Evolutionary conservation across 495 filamentous ascomycete species (phyloP).

Genomic region (Aspergillus taichungensis): DNA sequence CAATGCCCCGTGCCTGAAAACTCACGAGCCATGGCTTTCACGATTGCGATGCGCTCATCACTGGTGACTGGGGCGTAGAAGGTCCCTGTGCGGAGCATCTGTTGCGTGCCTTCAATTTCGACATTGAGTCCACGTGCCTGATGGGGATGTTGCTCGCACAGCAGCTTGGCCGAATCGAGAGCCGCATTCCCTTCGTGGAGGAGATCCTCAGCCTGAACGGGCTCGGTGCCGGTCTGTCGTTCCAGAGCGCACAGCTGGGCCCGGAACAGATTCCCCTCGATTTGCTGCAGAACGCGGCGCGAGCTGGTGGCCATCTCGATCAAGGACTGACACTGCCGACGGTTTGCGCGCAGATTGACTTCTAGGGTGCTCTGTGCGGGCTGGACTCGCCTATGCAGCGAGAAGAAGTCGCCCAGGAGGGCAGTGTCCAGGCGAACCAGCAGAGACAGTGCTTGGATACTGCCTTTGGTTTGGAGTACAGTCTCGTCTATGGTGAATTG

Average conservation of each 20-base stretch:
- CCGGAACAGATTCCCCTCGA: slow-evolving; percentile 25
- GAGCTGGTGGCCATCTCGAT: slow-evolving; percentile 5
- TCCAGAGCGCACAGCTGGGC: slow-evolving; percentile 32
- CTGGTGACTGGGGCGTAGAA: slow-evolving; percentile 40
- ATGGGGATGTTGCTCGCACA: slow-evolving; percentile 16
- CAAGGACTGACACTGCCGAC: slow-evolving; percentile 3
- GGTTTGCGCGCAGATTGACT: slow-evolving; percentile 29
- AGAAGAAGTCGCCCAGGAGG: slow-evolving; percentile 49
- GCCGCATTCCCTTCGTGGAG: slow-evolving; percentile 5
- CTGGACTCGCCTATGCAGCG: slow-evolving; percentile 7
- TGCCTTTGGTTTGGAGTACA: slow-evolving; percentile 39
- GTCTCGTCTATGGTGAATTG: slow-evolving; percentile 39
- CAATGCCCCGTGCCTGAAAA: slow-evolving; percentile 54
- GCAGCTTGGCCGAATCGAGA: slow-evolving; percentile 13
- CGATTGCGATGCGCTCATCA: slow-evolving; percentile 37
- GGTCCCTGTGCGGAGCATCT: slow-evolving; percentile 23
- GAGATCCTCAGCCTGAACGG: not conserved
- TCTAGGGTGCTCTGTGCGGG: not conserved
- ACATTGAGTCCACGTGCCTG: slow-evolving; percentile 20
- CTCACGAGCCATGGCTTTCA: slow-evolving; percentile 41
- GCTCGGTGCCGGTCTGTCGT: slow-evolving; percentile 3
- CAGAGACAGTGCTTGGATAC: slow-evolving; percentile 42
- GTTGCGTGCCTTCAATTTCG: slow-evolving; percentile 21
- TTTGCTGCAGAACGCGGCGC: slow-evolving; percentile 10
- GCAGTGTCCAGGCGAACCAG: slow-evolving; percentile 46